Percentiles rank a stretch among this genome's conserved stretches.
phyloP scores from a whole-genome alignment of 108 stramenopile genomes.

The Chaetoceros muelleri region DNA sequence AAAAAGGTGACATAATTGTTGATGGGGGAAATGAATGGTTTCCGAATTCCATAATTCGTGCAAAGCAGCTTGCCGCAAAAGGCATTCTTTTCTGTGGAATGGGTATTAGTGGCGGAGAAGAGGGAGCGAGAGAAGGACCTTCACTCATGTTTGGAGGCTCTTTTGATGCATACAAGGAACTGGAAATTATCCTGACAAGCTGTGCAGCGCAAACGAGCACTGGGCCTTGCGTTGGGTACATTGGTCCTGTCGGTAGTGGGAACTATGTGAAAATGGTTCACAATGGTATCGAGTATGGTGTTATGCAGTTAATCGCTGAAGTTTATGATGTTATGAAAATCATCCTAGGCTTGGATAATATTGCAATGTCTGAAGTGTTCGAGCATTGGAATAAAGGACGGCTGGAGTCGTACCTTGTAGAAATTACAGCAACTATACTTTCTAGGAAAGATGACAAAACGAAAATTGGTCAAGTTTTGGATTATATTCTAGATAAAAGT shows the following conservation, averaged over 20 bases:
- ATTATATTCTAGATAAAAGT: conserved; percentile 73
- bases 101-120: conserved; percentile 33
- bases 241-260: conserved; percentile 58
- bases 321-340: conserved; percentile 64
- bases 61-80: conserved; percentile 32
- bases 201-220: conserved; percentile 46
- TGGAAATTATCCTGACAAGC: conserved; percentile 57
- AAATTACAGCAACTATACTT: conserved; percentile 75
- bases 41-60: conserved; percentile 55
- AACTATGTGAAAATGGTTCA: conserved; percentile 81
- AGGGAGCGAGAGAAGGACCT: conserved; percentile 40
- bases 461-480: conserved; percentile 40
- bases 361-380: conserved; percentile 63
- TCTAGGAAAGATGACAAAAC: conserved; percentile 63
- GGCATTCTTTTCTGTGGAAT: conserved; percentile 78
- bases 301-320: conserved; percentile 87
- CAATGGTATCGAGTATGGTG: conserved; percentile 88
- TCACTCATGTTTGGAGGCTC: conserved; percentile 83
- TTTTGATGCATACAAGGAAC: conserved; percentile 46
- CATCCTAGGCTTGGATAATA: conserved; percentile 54
- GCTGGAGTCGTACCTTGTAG: conserved; percentile 62
- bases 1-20: conserved; percentile 57
- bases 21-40: conserved; percentile 85
- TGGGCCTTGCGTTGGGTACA: conserved; percentile 64
- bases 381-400: conserved; percentile 66